phyloP scores from a whole-genome alignment of 306 rosid species.

The Cajanus cajan region DNA sequence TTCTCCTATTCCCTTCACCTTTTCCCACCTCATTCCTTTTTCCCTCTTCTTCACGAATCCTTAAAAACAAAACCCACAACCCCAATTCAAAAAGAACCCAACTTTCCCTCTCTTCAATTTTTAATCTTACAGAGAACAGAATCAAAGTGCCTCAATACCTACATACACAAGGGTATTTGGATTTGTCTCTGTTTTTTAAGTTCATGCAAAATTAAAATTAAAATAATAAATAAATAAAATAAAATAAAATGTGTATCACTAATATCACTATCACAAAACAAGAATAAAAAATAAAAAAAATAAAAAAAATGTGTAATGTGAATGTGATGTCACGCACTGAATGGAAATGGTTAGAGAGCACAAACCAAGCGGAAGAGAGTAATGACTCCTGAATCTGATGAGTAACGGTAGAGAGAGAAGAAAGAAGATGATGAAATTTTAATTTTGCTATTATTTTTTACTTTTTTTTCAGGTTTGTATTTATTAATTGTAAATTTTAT shows the following conservation, averaged over 20 bases:
- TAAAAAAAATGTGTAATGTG: not conserved
- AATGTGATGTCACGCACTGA: not conserved
- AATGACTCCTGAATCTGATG: not conserved
- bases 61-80: not conserved
- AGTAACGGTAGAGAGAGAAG: not conserved
- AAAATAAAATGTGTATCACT: not conserved
- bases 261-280: not conserved
- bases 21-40: slow-evolving; percentile 77
- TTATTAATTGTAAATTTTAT: not conserved
- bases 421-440: not conserved
- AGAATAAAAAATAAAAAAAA: not conserved
- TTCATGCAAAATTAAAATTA: slow-evolving; percentile 46
- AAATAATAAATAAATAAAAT: not conserved
- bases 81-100: not conserved
- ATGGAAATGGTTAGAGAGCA: slow-evolving; percentile 1
- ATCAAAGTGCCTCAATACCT: not conserved
- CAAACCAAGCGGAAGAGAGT: not conserved
- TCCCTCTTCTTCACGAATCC: not conserved
- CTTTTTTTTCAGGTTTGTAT: not conserved
- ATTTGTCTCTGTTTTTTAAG: not conserved
- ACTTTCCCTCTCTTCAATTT: not conserved
- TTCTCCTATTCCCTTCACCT: slow-evolving; percentile 35
- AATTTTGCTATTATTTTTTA: not conserved
- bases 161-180: not conserved
- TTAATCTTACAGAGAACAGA: not conserved